Evolutionary conservation across 805 yeast genomes (phyloP), one percentile per base, ranked within the genome.

Genomic region (Hanseniaspora nectarophila): DNA sequence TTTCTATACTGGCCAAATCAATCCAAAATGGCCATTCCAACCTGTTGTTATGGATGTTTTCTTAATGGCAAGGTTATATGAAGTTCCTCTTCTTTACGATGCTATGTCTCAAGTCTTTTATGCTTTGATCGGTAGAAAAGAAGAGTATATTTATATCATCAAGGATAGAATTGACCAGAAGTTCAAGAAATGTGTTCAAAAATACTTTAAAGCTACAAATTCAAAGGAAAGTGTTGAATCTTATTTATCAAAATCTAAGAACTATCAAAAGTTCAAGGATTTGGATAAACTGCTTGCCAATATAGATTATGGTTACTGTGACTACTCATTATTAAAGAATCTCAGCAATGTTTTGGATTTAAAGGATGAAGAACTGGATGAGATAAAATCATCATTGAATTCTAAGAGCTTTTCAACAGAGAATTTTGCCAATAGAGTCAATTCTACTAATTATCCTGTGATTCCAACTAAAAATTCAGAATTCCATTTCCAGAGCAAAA

Each of bases 1-100:
- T 62, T 69, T 85, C 52, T 82, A 81, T 59, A 84, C 89, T 5
- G 94, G 92, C 1, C 88, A 83, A 63, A 76, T 85, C 21, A 86
- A 86, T 24, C 77, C 81, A 50, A 80, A 76, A 58, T 83, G 90
- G 90, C 65, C 73, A n/a, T 65, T 84, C 37, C 70, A 76, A 1
- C 90, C 92, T 0, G 79, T 84, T 0, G 75, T 83, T 0, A 69
- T 82, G 37, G 87, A 82, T 57, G 71, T 80, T 44, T 68, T 83
- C 57, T 63, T 79, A 32, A 71, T 81, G 59, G 73, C 89, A 2
- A 80, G 81, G 58, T 72, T 77, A 55, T 82, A 79, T 60, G 81
- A 81, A 55, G 72, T 84, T 23, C 89, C 90, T 2, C 66, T 84
- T 47, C 67, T 85, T 26, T 81, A 81, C 61, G 87, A 82, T 59